Conservation (phyloP, 495 filamentous ascomycete genomes). For the Penicillium pulvis region DNA sequence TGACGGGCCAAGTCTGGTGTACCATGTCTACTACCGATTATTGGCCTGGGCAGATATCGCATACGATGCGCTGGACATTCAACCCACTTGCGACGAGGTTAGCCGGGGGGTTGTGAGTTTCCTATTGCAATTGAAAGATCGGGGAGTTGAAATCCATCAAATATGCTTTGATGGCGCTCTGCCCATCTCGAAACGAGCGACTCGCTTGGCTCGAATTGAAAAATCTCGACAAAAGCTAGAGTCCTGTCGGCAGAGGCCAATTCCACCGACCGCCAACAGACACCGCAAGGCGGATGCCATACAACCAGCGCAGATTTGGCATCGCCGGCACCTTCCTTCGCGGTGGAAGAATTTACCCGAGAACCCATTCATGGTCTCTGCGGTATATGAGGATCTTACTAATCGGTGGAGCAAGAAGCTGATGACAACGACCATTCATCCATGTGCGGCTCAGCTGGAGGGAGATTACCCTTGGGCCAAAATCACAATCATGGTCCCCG, state of each 20-base stretch:
- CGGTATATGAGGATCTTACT: constrained; percentile 63
- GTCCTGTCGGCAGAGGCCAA: constrained; percentile 25
- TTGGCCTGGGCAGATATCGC: constrained; percentile 36
- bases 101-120: constrained; percentile 61
- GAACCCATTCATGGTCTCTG: constrained; percentile 67
- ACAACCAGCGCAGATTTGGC: constrained; percentile 28
- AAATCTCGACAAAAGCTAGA: constrained; percentile 43
- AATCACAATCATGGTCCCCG: constrained; percentile 59
- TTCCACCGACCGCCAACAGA: constrained; percentile 2
- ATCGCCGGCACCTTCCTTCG: constrained; percentile 23
- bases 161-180: constrained; percentile 83
- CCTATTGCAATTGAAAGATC: constrained; percentile 53
- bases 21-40: constrained; percentile 64
- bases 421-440: constrained; percentile 20
- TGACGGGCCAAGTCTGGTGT: constrained; percentile 76
- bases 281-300: constrained; percentile 14
- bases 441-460: constrained; percentile 1
- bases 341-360: constrained; percentile 46
- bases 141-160: constrained; percentile 53
- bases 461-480: constrained; percentile 46
- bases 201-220: constrained; percentile 55
- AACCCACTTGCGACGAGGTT: constrained; percentile 63
- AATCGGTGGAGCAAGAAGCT: constrained; percentile 33
- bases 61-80: constrained; percentile 49
- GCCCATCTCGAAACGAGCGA: constrained; percentile 57